Evolutionary conservation across 345 rosid genomes (phyloP).

Genomic region (Aquilaria yunnanensis): DNA sequence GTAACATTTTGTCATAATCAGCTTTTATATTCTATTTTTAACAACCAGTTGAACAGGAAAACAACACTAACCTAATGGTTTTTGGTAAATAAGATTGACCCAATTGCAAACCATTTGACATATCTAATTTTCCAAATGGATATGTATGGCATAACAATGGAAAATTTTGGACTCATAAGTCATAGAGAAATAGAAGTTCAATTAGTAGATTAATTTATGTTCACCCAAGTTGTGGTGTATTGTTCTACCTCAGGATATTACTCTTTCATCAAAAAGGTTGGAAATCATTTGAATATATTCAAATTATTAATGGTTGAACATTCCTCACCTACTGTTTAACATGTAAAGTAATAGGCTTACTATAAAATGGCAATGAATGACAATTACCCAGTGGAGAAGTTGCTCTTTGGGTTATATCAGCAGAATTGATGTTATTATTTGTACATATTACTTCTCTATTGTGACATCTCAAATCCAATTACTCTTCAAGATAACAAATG

Average conservation of each 20-base stretch:
- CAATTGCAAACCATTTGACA: background rate
- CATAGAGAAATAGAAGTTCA: background rate
- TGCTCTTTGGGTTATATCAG: background rate
- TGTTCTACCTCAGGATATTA: no score
- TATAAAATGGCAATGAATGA: background rate
- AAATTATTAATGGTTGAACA: no score
- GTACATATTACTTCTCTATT: background rate
- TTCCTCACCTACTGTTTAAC: no score
- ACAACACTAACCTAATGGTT: background rate
- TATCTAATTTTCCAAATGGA: constrained; percentile 12
- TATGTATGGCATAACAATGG: background rate
- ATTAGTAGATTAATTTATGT: no score
- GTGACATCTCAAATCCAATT: background rate
- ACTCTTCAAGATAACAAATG: background rate
- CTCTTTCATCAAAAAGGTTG: no score
- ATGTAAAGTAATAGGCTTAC: background rate
- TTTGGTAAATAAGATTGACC: background rate
- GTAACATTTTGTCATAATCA: background rate
- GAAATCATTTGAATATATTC: no score
- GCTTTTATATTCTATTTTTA: background rate
- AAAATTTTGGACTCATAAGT: background rate
- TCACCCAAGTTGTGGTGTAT: no score
- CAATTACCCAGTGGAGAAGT: background rate
- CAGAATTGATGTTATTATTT: background rate
- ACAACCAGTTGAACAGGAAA: background rate